A percentile compares a stretch with the other conserved stretches of the same genome.
Evolutionary conservation across 1,284 basidiomycete genomes (phyloP).

Genomic region (Athelia psychrophila): DNA sequence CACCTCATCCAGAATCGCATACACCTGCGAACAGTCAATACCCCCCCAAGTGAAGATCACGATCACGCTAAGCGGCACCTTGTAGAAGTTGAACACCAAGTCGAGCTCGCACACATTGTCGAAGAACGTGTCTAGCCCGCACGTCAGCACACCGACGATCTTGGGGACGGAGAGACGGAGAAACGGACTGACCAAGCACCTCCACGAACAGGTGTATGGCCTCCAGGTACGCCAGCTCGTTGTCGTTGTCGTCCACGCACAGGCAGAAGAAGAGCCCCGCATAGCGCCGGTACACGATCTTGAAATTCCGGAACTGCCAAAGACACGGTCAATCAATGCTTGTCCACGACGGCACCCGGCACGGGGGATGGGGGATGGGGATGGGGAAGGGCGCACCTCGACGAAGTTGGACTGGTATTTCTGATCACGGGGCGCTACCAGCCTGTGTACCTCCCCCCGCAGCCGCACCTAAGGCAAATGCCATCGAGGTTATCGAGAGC

Average conservation of each 20-base stretch:
- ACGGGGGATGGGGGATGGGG: too few species aligned
- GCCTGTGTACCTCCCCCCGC: conserved; percentile 91
- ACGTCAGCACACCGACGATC: conserved; percentile 1
- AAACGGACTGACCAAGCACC: conserved; percentile 72
- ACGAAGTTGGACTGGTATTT: conserved; percentile 99
- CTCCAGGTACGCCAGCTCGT: conserved; percentile 95
- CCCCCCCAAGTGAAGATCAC: too few species aligned
- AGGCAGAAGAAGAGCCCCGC: conserved; percentile 98
- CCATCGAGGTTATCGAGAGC: too few species aligned
- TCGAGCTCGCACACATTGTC: conserved; percentile 98
- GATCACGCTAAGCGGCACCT: conserved; percentile 45
- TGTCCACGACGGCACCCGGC: too few species aligned
- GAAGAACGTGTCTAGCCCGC: conserved; percentile 84
- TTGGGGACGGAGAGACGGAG: conserved; percentile 1
- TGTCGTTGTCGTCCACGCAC: conserved; percentile 97
- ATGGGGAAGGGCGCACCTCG: conserved; percentile 76
- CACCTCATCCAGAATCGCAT: conserved; percentile 96
- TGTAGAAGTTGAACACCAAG: conserved; percentile 99
- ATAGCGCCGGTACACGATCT: conserved; percentile 93
- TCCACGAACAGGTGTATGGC: conserved; percentile 99
- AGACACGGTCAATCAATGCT: neutral
- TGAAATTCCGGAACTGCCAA: conserved; percentile 88
- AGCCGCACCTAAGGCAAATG: conserved; percentile 66
- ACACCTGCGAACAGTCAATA: conserved; percentile 57
- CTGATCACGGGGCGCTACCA: conserved; percentile 96